Percentiles rank a stretch among this genome's conserved stretches.
These are phyloP conservation scores for Cryphonectria parasitica DNA, from an alignment of 2,329 filamentous ascomycete genomes.

Conservation along the genomic window DNA sequence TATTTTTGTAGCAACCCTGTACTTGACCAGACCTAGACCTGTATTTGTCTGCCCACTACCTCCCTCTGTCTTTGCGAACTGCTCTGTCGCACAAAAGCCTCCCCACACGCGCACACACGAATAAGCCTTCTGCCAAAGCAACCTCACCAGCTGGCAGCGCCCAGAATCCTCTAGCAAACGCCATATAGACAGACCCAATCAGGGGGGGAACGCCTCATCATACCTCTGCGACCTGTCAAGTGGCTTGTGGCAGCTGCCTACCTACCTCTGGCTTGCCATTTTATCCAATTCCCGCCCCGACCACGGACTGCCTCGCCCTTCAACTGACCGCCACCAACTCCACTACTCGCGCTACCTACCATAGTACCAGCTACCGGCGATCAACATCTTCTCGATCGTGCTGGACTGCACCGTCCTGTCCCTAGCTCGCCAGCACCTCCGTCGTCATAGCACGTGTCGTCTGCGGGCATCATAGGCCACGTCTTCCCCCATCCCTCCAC, in stretches of 20 bases:
- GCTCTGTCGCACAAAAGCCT: slow-evolving; percentile 3
- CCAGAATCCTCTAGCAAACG: slow-evolving; percentile 12
- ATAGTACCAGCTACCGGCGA: slow-evolving; percentile 4
- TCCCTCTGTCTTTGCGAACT: background rate
- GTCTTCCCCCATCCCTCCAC: background rate
- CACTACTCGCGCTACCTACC: slow-evolving; percentile 19
- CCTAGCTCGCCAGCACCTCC: background rate
- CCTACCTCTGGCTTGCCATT: background rate
- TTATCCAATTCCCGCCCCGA: background rate
- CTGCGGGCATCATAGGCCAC: slow-evolving; percentile 12
- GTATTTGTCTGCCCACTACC: slow-evolving; percentile 8
- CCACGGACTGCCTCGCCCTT: slow-evolving; percentile 9
- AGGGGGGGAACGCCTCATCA: background rate
- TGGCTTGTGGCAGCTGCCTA: background rate
- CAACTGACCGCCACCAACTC: slow-evolving; percentile 17
- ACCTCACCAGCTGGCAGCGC: slow-evolving; percentile 5
- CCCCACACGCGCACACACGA: background rate
- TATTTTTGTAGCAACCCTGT: slow-evolving; percentile 13
- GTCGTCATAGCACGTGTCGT: slow-evolving; percentile 8
- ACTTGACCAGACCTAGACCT: too few species aligned
- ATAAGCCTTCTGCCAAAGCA: background rate
- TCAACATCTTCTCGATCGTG: slow-evolving; percentile 11
- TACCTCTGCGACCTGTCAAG: background rate
- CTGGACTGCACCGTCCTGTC: background rate
- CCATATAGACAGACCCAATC: background rate